Percentiles rank a stretch among this genome's conserved stretches.
Conservation (phyloP, 1,284 basidiomycete genomes). For the Papiliotrema laurentii region DNA sequence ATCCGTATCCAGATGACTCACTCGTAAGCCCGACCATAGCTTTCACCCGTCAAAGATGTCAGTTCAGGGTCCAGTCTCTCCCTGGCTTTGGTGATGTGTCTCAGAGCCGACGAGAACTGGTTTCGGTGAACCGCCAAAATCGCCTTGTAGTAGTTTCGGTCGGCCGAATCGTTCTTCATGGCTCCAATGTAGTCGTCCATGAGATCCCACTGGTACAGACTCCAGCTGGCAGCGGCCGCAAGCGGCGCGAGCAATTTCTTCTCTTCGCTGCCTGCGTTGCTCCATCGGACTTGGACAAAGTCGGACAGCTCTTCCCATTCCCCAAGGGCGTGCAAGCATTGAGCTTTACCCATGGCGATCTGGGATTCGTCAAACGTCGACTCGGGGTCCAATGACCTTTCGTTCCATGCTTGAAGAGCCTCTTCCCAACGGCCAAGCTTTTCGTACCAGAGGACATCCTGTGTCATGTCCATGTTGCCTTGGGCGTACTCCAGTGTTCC, state of each 20-base stretch:
- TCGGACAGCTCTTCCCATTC: constrained; percentile 93
- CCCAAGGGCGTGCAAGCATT: constrained; percentile 92
- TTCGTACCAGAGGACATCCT: constrained; percentile 78
- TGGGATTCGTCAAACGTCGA: constrained; percentile 62
- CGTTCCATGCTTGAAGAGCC: constrained; percentile 72
- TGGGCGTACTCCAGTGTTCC: constrained; percentile 85
- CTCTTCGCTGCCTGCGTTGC: constrained; percentile 74
- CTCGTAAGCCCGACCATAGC: constrained; percentile 95
- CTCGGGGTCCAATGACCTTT: constrained; percentile 37
- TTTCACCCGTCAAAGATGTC: constrained; percentile 88
- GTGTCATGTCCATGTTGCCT: constrained; percentile 51
- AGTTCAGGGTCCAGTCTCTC: constrained; percentile 90
- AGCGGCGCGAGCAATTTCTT: constrained; percentile 90
- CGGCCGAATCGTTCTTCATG: constrained; percentile 91
- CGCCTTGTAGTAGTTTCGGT: constrained; percentile 92
- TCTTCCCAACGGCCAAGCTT: constrained; percentile 96
- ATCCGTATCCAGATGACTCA: constrained; percentile 47
- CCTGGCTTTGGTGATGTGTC: constrained; percentile 90
- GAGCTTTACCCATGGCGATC: constrained; percentile 77
- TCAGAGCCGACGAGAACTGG: constrained; percentile 84
- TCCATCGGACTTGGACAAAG: constrained; percentile 87
- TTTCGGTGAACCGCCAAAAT: constrained; percentile 95
- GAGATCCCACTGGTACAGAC: constrained; percentile 91
- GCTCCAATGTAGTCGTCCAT: constrained; percentile 97
- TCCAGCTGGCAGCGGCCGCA: constrained; percentile 97